Base-by-base conservation (phyloP, 441 rosid species). In the Jatropha podagrica region DNA sequence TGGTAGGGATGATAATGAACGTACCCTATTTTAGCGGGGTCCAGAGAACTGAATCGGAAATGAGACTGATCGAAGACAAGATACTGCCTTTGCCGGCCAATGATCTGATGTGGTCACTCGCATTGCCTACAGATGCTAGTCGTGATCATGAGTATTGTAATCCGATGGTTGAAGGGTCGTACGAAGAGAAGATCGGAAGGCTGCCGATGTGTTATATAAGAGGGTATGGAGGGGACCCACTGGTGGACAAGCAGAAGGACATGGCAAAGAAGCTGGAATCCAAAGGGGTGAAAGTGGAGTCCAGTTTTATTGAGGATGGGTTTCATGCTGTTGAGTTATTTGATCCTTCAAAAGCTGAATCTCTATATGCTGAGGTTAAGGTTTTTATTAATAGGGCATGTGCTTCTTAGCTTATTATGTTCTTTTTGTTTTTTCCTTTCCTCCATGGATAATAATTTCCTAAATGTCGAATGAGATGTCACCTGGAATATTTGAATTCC, bases 111-210 rank as follows among this genome's bases (percentile, higher is more conserved):
- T 92, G 97, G 98, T 81, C 86, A 0, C 88, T 92, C 38, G 86
- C 95, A 14, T 71, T 94, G 79, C 96, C 97, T 0, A 15, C 79
- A 52, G 94, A 80, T 15, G 91, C 83, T 1, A 89, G 89, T 62
- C 91, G 96, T 1, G 95, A 91, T 66, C 98, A 91, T 63, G 91
- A 84, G 80, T 92, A 88, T 73, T 80, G 91, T 59, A 90, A 94
- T 65, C 97, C 92, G 12, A 68, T 74, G 42, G 77, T 68, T 6
- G 74, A 67, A 10, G 87, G 78, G 42, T 58, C 79, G 14, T 14
- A 74, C 1, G 82, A 78, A 13, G 83, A 71, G 56, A 85, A 83
- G 70, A 86, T 87, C 77, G 71, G 77, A 78, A 86, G 86, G 79
- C 78, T 92, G 6, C 93, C 87, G 12, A 74, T 74, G 77, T 83